Percentiles rank a stretch among this genome's conserved stretches.
Conservation (phyloP, 2,329 filamentous ascomycete genomes). For the Talaromyces rugulosus region DNA sequence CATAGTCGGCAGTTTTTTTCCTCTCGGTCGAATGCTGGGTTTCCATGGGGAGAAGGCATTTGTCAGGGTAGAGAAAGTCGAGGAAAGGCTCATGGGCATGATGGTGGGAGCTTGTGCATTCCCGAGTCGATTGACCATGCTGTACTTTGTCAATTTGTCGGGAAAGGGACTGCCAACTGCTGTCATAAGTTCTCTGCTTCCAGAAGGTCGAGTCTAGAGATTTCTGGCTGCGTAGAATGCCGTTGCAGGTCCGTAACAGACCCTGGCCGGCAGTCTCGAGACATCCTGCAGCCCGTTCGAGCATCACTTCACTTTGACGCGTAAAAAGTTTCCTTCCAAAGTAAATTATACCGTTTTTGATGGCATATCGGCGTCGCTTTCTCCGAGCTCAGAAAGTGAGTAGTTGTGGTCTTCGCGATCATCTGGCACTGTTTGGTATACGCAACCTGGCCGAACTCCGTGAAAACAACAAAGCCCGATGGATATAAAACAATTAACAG, state of each 20-base stretch:
- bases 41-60: conserved; percentile 20
- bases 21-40: conserved; percentile 19
- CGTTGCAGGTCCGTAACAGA: conserved; percentile 38
- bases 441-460: neutral
- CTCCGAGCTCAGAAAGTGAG: neutral
- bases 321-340: neutral
- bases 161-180: conserved; percentile 31
- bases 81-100: conserved; percentile 26
- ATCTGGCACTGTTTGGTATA: too few species aligned
- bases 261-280: conserved; percentile 47
- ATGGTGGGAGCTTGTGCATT: conserved; percentile 10
- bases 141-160: conserved; percentile 20
- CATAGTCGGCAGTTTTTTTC: conserved; percentile 21
- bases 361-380: neutral
- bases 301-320: conserved; percentile 38
- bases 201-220: conserved; percentile 34
- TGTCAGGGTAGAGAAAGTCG: conserved; percentile 39
- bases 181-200: conserved; percentile 26
- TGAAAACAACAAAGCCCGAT: neutral
- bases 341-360: neutral
- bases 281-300: conserved; percentile 48
- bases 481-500: neutral
- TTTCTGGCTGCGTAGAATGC: conserved; percentile 32
- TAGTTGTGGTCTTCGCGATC: neutral
- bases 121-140: conserved; percentile 15